phyloP scores from a whole-genome alignment of 228 moss, liverwort and hornwort genomes.

The Sphagnum fallax region DNA sequence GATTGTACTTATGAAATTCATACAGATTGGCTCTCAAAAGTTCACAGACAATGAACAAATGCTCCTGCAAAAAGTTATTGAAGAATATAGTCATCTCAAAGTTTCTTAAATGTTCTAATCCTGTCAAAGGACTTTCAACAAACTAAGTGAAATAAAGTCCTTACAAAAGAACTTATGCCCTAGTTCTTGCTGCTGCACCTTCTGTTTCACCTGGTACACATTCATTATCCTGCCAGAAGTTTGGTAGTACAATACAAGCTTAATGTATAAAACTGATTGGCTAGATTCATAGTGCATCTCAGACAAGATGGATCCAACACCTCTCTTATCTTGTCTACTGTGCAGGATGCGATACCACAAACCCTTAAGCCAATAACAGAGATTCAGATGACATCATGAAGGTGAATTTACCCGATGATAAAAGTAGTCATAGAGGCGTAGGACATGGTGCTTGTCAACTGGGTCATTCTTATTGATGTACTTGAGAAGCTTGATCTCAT shows the following conservation, averaged over 20 bases:
- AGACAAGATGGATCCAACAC: too few relatives aligned
- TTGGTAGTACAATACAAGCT: too few relatives aligned
- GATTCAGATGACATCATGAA: neutral
- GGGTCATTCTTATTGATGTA: constrained; percentile 74
- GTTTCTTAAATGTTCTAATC: neutral
- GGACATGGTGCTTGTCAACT: constrained; percentile 62
- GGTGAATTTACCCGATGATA: constrained; percentile 44
- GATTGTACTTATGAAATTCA: constrained; percentile 67
- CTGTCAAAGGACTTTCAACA: neutral
- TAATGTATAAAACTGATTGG: too few relatives aligned
- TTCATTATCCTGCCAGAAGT: too few relatives aligned
- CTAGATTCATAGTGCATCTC: too few relatives aligned
- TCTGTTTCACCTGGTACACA: too few relatives aligned
- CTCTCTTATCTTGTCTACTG: too few relatives aligned
- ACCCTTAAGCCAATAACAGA: neutral
- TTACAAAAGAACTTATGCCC: too few relatives aligned
- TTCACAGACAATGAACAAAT: constrained; percentile 65
- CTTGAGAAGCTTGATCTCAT: constrained; percentile 75
- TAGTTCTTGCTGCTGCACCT: too few relatives aligned
- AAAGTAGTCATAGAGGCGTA: constrained; percentile 64
- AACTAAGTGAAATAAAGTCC: too few relatives aligned
- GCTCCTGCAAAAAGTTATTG: constrained; percentile 33
- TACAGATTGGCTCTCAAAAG: constrained; percentile 58
- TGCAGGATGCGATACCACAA: too few relatives aligned
- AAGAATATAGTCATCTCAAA: neutral